Conservation (phyloP, 768 basidiomycete species). For the Pholiota microspora region DNA sequence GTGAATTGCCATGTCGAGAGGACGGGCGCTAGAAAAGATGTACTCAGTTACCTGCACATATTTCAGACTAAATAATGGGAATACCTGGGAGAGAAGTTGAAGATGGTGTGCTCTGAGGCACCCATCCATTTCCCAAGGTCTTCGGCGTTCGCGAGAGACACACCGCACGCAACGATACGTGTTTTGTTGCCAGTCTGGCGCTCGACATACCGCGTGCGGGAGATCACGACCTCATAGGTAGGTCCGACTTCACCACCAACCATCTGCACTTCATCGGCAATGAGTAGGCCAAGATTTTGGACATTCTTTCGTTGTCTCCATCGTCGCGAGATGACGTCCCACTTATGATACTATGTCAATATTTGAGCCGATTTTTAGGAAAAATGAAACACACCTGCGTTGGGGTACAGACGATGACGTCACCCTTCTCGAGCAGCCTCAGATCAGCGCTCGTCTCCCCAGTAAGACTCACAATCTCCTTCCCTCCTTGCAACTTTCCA, state of each 20-base stretch:
- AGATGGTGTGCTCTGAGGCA: conserved; percentile 88
- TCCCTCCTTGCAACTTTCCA: conserved; percentile 77
- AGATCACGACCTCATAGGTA: conserved; percentile 95
- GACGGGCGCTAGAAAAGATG: conserved; percentile 68
- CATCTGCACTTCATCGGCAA: conserved; percentile 94
- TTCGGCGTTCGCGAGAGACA: conserved; percentile 92
- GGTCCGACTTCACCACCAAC: conserved; percentile 95
- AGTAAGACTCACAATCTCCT: conserved; percentile 90
- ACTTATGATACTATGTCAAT: conserved; percentile 43
- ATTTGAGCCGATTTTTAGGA: neutral
- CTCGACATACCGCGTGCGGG: conserved; percentile 94
- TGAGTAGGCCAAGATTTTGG: conserved; percentile 87
- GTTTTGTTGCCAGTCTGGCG: conserved; percentile 92
- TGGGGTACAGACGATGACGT: conserved; percentile 94
- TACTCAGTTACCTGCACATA: neutral
- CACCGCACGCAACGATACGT: conserved; percentile 91
- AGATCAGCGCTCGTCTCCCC: conserved; percentile 94
- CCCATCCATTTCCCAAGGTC: conserved; percentile 99
- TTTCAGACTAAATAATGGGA: conserved; percentile 8
- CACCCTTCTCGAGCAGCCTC: conserved; percentile 84
- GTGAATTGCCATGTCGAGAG: conserved; percentile 96
- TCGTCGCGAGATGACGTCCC: conserved; percentile 91
- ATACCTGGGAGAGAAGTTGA: conserved; percentile 95
- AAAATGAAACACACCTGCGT: conserved; percentile 73
- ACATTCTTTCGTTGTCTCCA: conserved; percentile 99